Evolutionary conservation across 73 alveolate species (phyloP), one percentile per base, ranked within the genome.

Genomic region (Tetrahymena borealis): DNA sequence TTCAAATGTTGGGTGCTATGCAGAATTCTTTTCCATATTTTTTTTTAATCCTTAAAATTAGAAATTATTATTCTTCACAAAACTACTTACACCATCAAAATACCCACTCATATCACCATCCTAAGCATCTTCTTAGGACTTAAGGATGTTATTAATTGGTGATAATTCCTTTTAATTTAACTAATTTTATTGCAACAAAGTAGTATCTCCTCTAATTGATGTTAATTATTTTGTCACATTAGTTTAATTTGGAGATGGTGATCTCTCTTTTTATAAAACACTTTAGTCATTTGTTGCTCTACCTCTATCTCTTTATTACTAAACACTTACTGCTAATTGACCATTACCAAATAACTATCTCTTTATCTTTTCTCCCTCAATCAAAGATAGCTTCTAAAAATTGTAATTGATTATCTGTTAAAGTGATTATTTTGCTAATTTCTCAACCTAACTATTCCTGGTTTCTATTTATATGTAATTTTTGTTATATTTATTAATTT

Each of bases 11-110:
- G 85, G 85, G 18, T 60, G n/a, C n/a, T n/a, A n/a, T n/a, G n/a
- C n/a, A n/a, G n/a, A 92, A 12, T 41, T 78, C 31, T 91, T 91
- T 41, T 43, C 94, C 32, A 43, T 43, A 20, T 77, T 79, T 20
- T 79, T 79, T 39, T 31, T 79, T 3, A 79, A 24, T 79, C 91
- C 42, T 38, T 38, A 79, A 79, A 79, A 39, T 2, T 78, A 85
- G 38, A 91, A 11, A 95, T 96, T 85, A 94, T 98, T 96, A 94
- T 96, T 90, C 94, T 96, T 40, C 91, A 92, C 91, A 96, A 96
- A 18, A 94, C 96, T 31, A 90, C 91, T 38, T 90, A 90, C 77
- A 96, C 92, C 98, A 96, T 96, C 95, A 95, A 93, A n/a, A 20
- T 60, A 60, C 28, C 85, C 85, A 60, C 85, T 60, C 85, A 60